Evolutionary conservation across 495 filamentous ascomycete species (phyloP), one percentile per base, ranked within the genome.

Genomic region (Aspergillus kassunensis): DNA sequence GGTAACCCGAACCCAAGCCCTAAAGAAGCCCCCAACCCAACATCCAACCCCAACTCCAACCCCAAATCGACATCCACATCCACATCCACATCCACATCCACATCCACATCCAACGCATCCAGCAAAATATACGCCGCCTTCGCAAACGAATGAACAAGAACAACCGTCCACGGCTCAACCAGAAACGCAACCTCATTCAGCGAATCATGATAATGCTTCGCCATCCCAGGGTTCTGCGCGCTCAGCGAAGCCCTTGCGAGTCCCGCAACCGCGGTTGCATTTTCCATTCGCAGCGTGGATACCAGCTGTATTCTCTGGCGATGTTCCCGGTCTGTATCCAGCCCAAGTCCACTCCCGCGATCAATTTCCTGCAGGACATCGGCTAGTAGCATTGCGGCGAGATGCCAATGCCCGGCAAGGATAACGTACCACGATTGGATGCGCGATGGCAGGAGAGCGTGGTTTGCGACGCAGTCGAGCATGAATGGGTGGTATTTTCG

Each of bases 361-460:
- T 45, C 42, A 15, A 45, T 45, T 3, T 3, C 20, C 15, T 45
- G 27, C 10, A 45, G 16, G 1, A 45, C 42, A 11, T 45, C 42
- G 12, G 42, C 42, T 4, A 45, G 42, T 1, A 45, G 16, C 42
- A 45, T 45, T 6, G 42, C 42, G 25, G 42, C 25, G 15, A 45
- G 42, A 33, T 45, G 42, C 42, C 42, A 45, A 18, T 45, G 42
- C 1, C 42, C 42, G 16, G 31, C 42, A 3, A 45, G 25, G 10
- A 45, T 45, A 7, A 45, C 42, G 27, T 45, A 45, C 42, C 42
- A 45, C 0, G 42, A 45, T 27, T 45, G 42, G 15, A 45, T 45
- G 8, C 42, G 42, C n/a, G 25, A 12, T 0, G 42, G 42, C 15
- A 45, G 42, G 42, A 18, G 2, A 2, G 19, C 42, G 42, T 45